Base-by-base conservation (phyloP, 495 filamentous ascomycete species). In the Tuber indicum region DNA sequence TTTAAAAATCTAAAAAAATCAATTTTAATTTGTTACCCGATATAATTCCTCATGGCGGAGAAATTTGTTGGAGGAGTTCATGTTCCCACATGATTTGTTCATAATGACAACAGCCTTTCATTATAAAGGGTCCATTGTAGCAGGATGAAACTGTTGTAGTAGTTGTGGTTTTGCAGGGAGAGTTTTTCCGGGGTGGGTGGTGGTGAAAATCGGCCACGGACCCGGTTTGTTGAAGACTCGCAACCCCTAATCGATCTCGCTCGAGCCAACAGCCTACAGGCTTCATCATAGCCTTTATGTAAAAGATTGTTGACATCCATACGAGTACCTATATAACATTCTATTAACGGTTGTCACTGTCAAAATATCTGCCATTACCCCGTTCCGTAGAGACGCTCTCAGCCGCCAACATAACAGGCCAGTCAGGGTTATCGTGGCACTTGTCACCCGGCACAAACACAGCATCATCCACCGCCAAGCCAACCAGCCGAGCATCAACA, bases 161-260 rank as follows among this genome's bases (percentile, higher is more conserved):
- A 44, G 62, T 45, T 80, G 77, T 71, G 62, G 69, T 41, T 70
- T 14, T 17, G 36, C 39, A 70, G 73, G 72, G 70, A 76, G 70
- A 75, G 66, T 62, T 58, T 78, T 70, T 78, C 78, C 45, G 71
- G 74, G 78, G 72, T 6, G 32, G 58, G 21, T 47, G 78, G 58
- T 58, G 23, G 52, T 2, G 52, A 66, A 66, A 66, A 32, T 66
- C 58, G 3, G n/a, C n/a, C n/a, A 4, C 32, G 26, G 58, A 66
- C 32, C 58, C n/a, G 12, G 58, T 66, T 32, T 17, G n/a, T 16
- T 66, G n/a, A 66, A 66, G 52, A 26, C n/a, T 26, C n/a, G 1
- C 16, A 32, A 32, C 58, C 26, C 8, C 2, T 3, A 10, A 58
- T 58, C 26, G 8, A 58, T 5, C 9, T 58, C 49, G 3, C 49